phyloP scores from a whole-genome alignment of 2,329 filamentous ascomycete species.

The Hysterium pulicare region DNA sequence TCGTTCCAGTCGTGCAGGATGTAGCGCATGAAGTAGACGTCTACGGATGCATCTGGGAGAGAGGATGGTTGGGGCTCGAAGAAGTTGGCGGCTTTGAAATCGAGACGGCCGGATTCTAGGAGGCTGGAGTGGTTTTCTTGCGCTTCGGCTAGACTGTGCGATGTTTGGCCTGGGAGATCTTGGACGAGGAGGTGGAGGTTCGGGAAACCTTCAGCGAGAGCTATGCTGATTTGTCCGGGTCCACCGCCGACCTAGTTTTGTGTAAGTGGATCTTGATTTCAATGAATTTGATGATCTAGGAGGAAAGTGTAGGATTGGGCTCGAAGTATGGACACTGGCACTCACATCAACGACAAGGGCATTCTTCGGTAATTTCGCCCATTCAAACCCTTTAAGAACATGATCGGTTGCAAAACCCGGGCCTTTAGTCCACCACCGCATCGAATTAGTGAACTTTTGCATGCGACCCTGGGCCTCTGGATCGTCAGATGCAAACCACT shows the following conservation, averaged over 20 bases:
- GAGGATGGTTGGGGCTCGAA: conserved; percentile 19
- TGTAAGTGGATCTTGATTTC: no score
- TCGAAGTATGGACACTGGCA: background rate
- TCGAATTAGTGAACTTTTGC: conserved; percentile 1
- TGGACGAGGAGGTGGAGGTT: conserved; percentile 11
- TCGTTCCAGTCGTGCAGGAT: conserved; percentile 41
- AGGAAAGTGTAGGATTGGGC: background rate
- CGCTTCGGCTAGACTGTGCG: conserved; percentile 7
- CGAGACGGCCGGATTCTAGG: background rate
- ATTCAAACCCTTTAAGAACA: conserved; percentile 11
- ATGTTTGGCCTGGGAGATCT: conserved; percentile 6
- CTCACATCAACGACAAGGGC: conserved; percentile 14
- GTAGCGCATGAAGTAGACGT: conserved; percentile 30
- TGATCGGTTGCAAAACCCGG: conserved; percentile 11
- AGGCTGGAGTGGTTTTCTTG: background rate
- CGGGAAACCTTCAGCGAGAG: conserved; percentile 2
- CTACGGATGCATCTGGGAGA: conserved; percentile 9
- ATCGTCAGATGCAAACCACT: conserved; percentile 7
- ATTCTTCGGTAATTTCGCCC: conserved; percentile 7
- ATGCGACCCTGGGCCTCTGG: conserved; percentile 3
- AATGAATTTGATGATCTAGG: no score
- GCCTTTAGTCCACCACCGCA: conserved; percentile 10
- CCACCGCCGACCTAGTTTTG: conserved; percentile 7
- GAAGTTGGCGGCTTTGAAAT: conserved; percentile 18
- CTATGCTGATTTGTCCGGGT: conserved; percentile 7